A percentile compares a stretch with the other conserved stretches of the same genome.
phyloP scores from a whole-genome alignment of 2,329 filamentous ascomycete species.

The Neurospora sp. region DNA sequence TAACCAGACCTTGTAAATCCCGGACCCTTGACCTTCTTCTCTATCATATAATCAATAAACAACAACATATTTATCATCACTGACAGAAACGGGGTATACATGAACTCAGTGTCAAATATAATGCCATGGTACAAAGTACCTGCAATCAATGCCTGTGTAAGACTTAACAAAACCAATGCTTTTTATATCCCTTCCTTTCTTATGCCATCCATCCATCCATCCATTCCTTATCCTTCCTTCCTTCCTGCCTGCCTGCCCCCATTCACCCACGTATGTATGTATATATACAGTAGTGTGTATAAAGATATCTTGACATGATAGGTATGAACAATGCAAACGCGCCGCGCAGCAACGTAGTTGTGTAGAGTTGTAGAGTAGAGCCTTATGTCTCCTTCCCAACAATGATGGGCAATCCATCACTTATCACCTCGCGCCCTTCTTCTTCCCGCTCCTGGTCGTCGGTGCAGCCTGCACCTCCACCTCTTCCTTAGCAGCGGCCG shows the following conservation, averaged over 20 bases:
- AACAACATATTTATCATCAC: not conserved
- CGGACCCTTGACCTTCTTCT: not conserved
- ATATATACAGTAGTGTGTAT: not conserved
- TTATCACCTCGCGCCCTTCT: constrained; percentile 12
- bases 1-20: fast-evolving
- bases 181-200: not conserved
- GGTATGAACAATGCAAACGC: not conserved
- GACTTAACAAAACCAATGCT: not conserved
- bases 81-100: not conserved
- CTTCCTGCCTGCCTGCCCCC: no score
- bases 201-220: not conserved
- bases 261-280: not conserved
- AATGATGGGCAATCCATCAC: not conserved
- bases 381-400: not conserved
- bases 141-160: not conserved
- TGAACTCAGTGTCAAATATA: not conserved
- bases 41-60: not conserved
- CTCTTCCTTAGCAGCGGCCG: constrained; percentile 8
- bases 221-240: not conserved
- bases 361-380: not conserved
- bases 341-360: not conserved
- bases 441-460: constrained; percentile 11
- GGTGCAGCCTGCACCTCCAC: constrained; percentile 11
- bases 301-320: not conserved
- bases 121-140: not conserved